Evolutionary conservation across 306 rosid genomes (phyloP), one percentile per base, ranked within the genome.

Genomic region (Parietaria judaica): DNA sequence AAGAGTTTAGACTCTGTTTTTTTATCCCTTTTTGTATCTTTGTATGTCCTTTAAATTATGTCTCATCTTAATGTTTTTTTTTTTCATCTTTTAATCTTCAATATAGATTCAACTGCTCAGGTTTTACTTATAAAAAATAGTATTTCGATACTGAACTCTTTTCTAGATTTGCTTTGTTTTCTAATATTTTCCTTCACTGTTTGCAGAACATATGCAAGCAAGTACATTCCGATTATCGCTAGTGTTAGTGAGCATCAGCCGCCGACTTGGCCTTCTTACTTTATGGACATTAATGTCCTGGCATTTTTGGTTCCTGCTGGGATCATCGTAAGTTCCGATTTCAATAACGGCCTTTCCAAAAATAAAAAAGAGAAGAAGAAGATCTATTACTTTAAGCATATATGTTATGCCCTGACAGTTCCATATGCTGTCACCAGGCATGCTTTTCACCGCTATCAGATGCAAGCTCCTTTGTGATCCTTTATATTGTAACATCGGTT

Each of bases 161-260:
- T 14, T 11, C n/a, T 14, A 35, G 66, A 44, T 15, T 0, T 71
- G 17, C n/a, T 47, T 48, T 50, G 17, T 75, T 53, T 54, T 56
- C 12, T 68, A 54, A 51, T 56, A 43, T 17, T 60, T 48, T 39
- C 14, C 37, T 11, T 55, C 44, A 49, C 58, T 48, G 70, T 77
- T 39, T 56, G 56, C 97, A 94, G 99, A 66, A 94, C 99, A 52
- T 94, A 94, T 81, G 99, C 99, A 61, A 94, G 99, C 95, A 94
- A 94, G 84, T 94, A 94, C 77, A 94, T 94, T 59, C 99, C 99
- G 41, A 94, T 94, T 81, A 94, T 94, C 77, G 99, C 99, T 72
- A 94, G 99, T 71, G 99, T 94, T 73, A 94, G 99, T 67, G 99
- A 94, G 87, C 99, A 94, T 74, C 99, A 94, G 72, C 99, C 99